A percentile compares a stretch with the other conserved stretches of the same genome.
Evolutionary conservation across 208 protist genomes (phyloP).

Genomic region (Crithidia expoeki): DNA sequence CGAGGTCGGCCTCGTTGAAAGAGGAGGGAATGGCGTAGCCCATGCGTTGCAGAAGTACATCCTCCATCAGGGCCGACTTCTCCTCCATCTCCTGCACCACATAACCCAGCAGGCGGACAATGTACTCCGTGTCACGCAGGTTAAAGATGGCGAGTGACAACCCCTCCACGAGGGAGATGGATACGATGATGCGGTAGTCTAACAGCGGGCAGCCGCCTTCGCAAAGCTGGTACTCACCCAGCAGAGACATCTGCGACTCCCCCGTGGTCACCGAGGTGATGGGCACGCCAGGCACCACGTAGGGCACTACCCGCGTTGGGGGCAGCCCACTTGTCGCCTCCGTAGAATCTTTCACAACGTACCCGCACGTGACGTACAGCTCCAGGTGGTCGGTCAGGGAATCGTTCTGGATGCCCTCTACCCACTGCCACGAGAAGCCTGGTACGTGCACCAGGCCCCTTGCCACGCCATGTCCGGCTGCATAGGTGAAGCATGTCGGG

Average conservation of each 20-base stretch:
- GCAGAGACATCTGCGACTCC: constrained; percentile 58
- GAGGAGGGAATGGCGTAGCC: constrained; percentile 56
- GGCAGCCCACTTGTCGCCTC: constrained; percentile 18
- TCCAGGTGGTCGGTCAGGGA: constrained; percentile 52
- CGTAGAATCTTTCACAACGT: constrained; percentile 35
- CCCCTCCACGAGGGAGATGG: constrained; percentile 63
- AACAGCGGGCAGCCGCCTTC: constrained; percentile 19
- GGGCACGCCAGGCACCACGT: constrained; percentile 54
- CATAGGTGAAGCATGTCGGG: constrained; percentile 38
- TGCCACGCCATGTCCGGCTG: neutral
- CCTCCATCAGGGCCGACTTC: constrained; percentile 73
- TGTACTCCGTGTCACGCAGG: constrained; percentile 71
- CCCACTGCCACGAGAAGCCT: constrained; percentile 76
- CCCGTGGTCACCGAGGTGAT: constrained; percentile 51
- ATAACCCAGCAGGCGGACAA: constrained; percentile 67
- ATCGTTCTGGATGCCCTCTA: constrained; percentile 75
- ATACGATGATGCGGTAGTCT: constrained; percentile 49
- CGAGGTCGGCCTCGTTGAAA: constrained; percentile 70
- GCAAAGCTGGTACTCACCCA: constrained; percentile 54
- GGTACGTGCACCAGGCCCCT: constrained; percentile 31
- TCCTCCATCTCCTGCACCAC: constrained; percentile 66
- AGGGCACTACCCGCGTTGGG: constrained; percentile 53
- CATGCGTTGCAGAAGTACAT: constrained; percentile 83
- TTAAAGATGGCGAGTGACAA: constrained; percentile 71
- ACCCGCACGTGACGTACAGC: constrained; percentile 76